Evolutionary conservation across 2,329 filamentous ascomycete genomes (phyloP).

Genomic region (Xenoacremonium recifei): DNA sequence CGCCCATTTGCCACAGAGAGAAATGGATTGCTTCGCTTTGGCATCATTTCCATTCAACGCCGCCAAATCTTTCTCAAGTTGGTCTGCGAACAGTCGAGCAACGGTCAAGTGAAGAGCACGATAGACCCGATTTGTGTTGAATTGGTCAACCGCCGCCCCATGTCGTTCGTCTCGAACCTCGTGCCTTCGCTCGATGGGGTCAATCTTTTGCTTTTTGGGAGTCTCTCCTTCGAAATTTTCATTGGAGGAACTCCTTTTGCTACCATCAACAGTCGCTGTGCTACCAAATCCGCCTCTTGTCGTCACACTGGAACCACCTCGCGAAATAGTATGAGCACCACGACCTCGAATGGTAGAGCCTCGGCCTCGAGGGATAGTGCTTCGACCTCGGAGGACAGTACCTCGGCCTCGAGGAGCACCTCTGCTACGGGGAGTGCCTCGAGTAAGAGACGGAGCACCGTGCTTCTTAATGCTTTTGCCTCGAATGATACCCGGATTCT

Average conservation of each 20-base stretch:
- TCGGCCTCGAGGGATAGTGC: conserved; percentile 6
- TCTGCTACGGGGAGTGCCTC: no score
- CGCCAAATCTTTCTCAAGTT: conserved; percentile 47
- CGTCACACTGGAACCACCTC: no score
- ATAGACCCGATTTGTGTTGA: conserved; percentile 46
- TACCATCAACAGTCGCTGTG: no score
- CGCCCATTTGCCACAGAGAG: conserved; percentile 60
- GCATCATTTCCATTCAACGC: conserved; percentile 39
- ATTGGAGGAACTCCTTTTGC: not conserved
- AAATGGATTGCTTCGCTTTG: conserved; percentile 44
- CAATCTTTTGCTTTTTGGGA: conserved; percentile 1
- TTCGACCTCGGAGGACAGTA: no score
- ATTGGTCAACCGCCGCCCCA: conserved; percentile 35
- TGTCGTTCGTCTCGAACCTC: conserved; percentile 39
- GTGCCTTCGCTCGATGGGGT: conserved; percentile 23
- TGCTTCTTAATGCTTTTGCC: conserved; percentile 16
- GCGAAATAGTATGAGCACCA: no score
- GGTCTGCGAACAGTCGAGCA: conserved; percentile 55
- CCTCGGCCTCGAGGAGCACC: no score
- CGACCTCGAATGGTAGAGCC: not conserved
- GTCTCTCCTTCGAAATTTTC: not conserved
- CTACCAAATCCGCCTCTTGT: no score
- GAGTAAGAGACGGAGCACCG: no score
- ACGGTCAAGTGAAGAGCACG: conserved; percentile 50
- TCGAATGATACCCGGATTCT: conserved; percentile 23